Evolutionary conservation across 305 asterid genomes (phyloP), one percentile per base, ranked within the genome.

Genomic region (Rubia occidens): DNA sequence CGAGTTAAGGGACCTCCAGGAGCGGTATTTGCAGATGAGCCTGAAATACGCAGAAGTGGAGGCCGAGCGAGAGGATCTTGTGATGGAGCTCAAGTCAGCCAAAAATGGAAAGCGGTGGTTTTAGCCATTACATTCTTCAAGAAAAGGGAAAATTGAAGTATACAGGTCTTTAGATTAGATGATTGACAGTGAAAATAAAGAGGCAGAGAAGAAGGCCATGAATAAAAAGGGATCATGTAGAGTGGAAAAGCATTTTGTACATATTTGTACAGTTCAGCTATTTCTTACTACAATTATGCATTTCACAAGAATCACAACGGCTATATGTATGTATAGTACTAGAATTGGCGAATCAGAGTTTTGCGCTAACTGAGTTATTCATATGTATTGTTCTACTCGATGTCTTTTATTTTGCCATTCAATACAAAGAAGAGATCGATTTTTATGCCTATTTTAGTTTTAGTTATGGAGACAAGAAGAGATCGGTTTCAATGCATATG

Each of bases 41-140:
- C 93, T 94, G 56, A 89, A 85, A 71, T 94, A 87, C 54, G 99
- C 99, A 0, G 95, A 94, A 82, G 99, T 87, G 3, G 99, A 94
- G 80, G 87, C 84, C 35, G 82, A 86, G 72, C 83, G 99, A 0
- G 99, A 90, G 82, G 89, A 84, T 78, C 95, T 94, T 70, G 95
- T 94, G 40, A 90, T 90, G 97, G 86, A 94, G 82, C 93, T 92
- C 18, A 92, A 78, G 81, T 75, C 83, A 60, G 77, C 75, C 58
- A 86, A 78, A 71, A 71, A 80, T 11, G 96, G 85, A 60, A 88
- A 77, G 84, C 85, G 84, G 73, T 87, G 98, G 94, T 87, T 89
- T 81, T 77, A 61, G 66, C 66, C 13, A 51, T 45, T 60, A 56
- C 39, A 72, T 63, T 68, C 37, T 68, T 10, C 49, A 61, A 54